Percentiles rank a stretch among this genome's conserved stretches.
Evolutionary conservation across 192 early-diverging fungal species (phyloP).

Genomic region (Dispira parvispora): DNA sequence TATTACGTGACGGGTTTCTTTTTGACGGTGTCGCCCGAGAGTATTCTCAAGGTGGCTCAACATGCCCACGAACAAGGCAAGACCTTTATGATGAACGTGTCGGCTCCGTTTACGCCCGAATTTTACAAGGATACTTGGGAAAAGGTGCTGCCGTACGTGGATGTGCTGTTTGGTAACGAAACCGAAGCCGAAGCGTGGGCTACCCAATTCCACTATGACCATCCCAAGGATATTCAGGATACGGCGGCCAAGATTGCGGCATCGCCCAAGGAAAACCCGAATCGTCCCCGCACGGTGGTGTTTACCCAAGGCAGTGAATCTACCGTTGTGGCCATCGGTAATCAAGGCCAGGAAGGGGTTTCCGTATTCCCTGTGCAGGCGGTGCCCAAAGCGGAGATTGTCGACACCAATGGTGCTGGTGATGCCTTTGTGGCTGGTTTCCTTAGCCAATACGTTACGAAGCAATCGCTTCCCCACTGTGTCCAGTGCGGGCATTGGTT

Average conservation of each 20-base stretch:
- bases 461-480: slow-evolving; percentile 40
- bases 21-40: slow-evolving; percentile 75
- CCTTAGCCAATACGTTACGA: slow-evolving; percentile 66
- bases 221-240: slow-evolving; percentile 52
- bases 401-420: slow-evolving; percentile 96
- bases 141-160: slow-evolving; percentile 65
- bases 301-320: slow-evolving; percentile 76
- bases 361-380: slow-evolving; percentile 43
- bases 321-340: slow-evolving; percentile 46
- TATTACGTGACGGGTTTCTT: slow-evolving; percentile 94
- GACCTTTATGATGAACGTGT: slow-evolving; percentile 82
- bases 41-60: slow-evolving; percentile 72
- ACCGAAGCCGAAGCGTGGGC: slow-evolving; percentile 82
- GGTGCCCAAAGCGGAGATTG: slow-evolving; percentile 50
- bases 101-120: slow-evolving; percentile 87
- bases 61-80: slow-evolving; percentile 75
- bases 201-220: slow-evolving; percentile 42
- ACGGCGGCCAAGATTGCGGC: slow-evolving; percentile 70
- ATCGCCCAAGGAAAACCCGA: slow-evolving; percentile 58
- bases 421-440: slow-evolving; percentile 95
- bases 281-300: slow-evolving; percentile 67
- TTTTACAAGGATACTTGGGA: slow-evolving; percentile 79
- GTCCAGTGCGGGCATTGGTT: slow-evolving; percentile 84
- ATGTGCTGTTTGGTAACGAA: slow-evolving; percentile 95
- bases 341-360: slow-evolving; percentile 39